phyloP scores from a whole-genome alignment of 345 rosid genomes.

The Lagerstroemia speciosa region DNA sequence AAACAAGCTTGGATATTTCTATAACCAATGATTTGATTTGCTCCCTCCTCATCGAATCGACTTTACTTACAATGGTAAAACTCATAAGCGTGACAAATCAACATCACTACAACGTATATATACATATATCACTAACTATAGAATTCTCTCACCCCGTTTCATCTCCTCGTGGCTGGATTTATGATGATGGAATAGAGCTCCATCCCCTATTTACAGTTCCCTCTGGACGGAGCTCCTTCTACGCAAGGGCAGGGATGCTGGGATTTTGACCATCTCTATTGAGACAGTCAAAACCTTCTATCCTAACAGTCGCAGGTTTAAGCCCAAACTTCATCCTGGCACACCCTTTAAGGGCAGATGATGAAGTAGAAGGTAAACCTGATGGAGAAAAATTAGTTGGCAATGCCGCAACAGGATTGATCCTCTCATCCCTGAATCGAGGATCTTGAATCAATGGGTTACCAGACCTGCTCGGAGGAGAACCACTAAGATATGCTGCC shows the following conservation, averaged over 20 bases:
- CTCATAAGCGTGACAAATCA: background rate
- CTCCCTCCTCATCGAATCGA: background rate
- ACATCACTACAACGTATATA: too few relatives aligned
- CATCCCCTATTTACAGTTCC: slow-evolving; percentile 58
- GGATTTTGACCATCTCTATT: slow-evolving; percentile 87
- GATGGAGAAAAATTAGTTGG: slow-evolving; percentile 41
- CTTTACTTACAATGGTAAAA: background rate
- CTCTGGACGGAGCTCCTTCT: slow-evolving; percentile 25
- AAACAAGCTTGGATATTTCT: background rate
- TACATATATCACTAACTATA: background rate
- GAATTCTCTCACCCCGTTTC: background rate
- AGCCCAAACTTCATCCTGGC: slow-evolving; percentile 66
- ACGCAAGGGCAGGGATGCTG: slow-evolving; percentile 96
- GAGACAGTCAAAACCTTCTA: slow-evolving; percentile 99
- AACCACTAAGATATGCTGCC: slow-evolving; percentile 56
- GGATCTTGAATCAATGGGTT: slow-evolving; percentile 83
- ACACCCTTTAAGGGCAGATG: slow-evolving; percentile 65
- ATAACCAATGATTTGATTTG: background rate
- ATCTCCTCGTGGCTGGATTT: slow-evolving; percentile 14
- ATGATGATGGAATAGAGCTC: slow-evolving; percentile 22
- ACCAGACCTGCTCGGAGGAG: slow-evolving; percentile 80
- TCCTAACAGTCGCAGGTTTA: slow-evolving; percentile 86
- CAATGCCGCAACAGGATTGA: slow-evolving; percentile 26
- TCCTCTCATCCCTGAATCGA: slow-evolving; percentile 63
- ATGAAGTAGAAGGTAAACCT: slow-evolving; percentile 40